Percentiles rank a stretch among this genome's conserved stretches.
phyloP scores from a whole-genome alignment of 1,284 basidiomycete genomes.

The Tylopilus sp. region DNA sequence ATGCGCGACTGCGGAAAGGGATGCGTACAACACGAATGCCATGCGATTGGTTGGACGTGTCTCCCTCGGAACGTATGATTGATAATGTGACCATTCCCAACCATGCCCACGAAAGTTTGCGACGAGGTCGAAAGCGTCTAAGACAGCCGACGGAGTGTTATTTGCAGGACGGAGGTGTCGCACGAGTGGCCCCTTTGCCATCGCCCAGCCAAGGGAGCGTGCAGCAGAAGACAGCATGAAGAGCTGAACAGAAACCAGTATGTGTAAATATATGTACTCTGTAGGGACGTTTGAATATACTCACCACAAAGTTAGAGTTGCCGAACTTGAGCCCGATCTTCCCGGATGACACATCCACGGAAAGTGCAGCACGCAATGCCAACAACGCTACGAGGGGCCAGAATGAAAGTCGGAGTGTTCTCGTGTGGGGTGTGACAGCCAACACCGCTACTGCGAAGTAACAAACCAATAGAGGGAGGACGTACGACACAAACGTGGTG shows the following conservation, averaged over 20 bases:
- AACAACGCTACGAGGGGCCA: not conserved
- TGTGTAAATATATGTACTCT: no score
- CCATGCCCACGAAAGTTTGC: not conserved
- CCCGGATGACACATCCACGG: not conserved
- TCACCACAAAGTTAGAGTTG: not conserved
- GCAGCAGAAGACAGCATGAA: no score
- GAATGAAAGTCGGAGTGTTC: not conserved
- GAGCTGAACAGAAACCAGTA: no score
- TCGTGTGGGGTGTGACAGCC: not conserved
- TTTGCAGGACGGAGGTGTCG: slow-evolving; percentile 1
- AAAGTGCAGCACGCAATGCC: not conserved
- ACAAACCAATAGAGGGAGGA: not conserved
- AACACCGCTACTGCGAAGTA: not conserved
- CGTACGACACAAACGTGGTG: not conserved
- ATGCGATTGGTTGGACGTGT: not conserved
- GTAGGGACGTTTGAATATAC: not conserved
- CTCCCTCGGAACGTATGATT: not conserved
- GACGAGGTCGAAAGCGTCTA: slow-evolving; percentile 1
- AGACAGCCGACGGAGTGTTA: not conserved
- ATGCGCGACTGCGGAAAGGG: not conserved
- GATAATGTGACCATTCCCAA: slow-evolving; percentile 4
- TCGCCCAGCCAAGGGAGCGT: no score
- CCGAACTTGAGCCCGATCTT: no score
- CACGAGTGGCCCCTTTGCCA: not conserved
- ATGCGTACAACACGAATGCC: not conserved